These are phyloP conservation scores for Colletotrichum cordylinicola DNA, from an alignment of 2,329 filamentous ascomycete species.

Conservation along the genomic window DNA sequence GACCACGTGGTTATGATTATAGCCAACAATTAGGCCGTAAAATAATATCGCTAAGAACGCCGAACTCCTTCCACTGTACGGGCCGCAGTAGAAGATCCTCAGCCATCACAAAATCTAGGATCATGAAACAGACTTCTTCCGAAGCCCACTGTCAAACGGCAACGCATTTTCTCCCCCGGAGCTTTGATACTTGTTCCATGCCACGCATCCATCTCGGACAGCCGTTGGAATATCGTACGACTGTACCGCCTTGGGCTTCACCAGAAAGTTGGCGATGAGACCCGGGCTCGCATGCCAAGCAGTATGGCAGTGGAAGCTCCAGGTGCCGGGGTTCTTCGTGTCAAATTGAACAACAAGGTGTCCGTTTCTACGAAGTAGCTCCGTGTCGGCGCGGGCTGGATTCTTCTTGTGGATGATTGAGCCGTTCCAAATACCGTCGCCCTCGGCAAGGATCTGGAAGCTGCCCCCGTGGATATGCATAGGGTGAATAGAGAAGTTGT, in stretches of 20 bases:
- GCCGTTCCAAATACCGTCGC: slow-evolving; percentile 33
- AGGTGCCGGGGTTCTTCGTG: slow-evolving; percentile 51
- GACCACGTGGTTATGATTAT: neutral
- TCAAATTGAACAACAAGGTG: slow-evolving; percentile 51
- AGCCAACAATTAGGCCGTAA: neutral
- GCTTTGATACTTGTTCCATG: neutral
- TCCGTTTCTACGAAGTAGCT: slow-evolving; percentile 1
- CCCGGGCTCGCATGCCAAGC: slow-evolving; percentile 49
- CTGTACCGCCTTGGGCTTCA: neutral
- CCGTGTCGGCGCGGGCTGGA: slow-evolving; percentile 7
- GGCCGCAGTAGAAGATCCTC: accelerated
- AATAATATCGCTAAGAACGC: neutral
- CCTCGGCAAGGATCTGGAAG: slow-evolving; percentile 54
- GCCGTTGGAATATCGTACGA: neutral
- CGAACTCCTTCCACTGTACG: neutral
- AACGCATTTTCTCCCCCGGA: neutral
- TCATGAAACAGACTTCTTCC: neutral
- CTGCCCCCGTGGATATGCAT: slow-evolving; percentile 70
- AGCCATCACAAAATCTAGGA: neutral
- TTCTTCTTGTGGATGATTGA: slow-evolving; percentile 2
- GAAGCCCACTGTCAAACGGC: slow-evolving; percentile 15
- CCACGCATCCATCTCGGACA: neutral
- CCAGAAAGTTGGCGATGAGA: slow-evolving; percentile 10
- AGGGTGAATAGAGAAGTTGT: slow-evolving; percentile 62
- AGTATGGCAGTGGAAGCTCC: slow-evolving; percentile 54